Evolutionary conservation across 73 alveolate species (phyloP), one percentile per base, ranked within the genome.

Genomic region (Paramecium tetraurelia): DNA sequence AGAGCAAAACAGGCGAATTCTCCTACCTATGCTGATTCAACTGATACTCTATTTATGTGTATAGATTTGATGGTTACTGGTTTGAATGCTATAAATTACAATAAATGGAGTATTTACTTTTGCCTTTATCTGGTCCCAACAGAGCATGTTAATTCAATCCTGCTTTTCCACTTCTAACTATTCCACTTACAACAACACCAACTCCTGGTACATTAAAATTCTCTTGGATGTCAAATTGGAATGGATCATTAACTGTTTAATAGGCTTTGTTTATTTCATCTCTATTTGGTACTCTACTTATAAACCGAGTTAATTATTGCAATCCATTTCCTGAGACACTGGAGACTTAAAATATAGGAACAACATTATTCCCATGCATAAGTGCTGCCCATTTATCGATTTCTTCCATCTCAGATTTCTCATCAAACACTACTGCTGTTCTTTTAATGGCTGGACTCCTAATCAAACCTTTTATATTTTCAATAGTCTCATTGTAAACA

Each of bases 121-220:
- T 98, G 6, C 94, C 93, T 46, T 75, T 36, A 68, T 95, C 97
- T 10, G 99, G 99, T 5, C 99, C 99, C 16, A 97, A 92, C 40
- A 92, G 21, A 21, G 97, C 89, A 48, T 86, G 84, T 44, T 96
- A 94, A 33, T 95, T 95, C 12, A 92, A 89, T 41, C 53, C 86
- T 14, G 96, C 97, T 59, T 95, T 96, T 44, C 99, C 99, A 16
- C 98, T 75, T 22, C 89, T 93, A 6, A 97, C 77, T 24, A 95
- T 93, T 48, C 99, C 99, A 53, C 99, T 95, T 27, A 92, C 96
- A n/a, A 97, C 96, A 20, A 96, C 84, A 18, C 99, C 99, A 11
- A 95, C 98, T 63, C 99, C 99, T 7, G 97, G 96, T 24, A 94
- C 97, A 69, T 93, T 92, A 92, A 93, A 97, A 40, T 96, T 96